Conservation (phyloP, 805 yeast genomes). For the Nakazawaea wyomingensis region DNA sequence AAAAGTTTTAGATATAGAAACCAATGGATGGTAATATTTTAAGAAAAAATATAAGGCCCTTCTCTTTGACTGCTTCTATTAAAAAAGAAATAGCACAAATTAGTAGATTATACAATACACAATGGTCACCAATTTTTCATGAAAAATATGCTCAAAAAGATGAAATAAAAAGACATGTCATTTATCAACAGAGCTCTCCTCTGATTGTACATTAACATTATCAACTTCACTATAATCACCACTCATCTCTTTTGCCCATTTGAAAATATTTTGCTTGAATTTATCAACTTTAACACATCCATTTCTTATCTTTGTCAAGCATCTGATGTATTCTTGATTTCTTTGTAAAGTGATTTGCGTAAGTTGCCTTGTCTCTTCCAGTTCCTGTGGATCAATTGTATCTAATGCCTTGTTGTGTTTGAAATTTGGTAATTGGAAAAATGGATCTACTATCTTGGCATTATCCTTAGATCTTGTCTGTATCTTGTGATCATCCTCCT, state of each 20-base stretch:
- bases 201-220: background rate
- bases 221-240: constrained; percentile 42
- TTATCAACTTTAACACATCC: constrained; percentile 78
- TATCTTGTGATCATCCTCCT: constrained; percentile 11
- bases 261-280: constrained; percentile 59
- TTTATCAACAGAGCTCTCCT: constrained; percentile 2
- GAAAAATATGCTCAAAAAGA: no score
- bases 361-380: constrained; percentile 67
- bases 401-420: constrained; percentile 46
- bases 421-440: constrained; percentile 58
- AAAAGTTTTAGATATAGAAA: constrained; percentile 32
- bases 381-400: constrained; percentile 41
- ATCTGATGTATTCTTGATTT: constrained; percentile 80
- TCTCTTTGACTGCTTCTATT: no score
- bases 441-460: constrained; percentile 42
- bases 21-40: constrained; percentile 8
- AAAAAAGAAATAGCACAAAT: no score
- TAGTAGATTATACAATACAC: no score
- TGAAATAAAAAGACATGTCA: no score
- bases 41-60: no score
- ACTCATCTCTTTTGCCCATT: constrained; percentile 85
- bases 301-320: constrained; percentile 64
- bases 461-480: constrained; percentile 9
- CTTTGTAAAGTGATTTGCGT: constrained; percentile 78
- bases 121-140: no score